Conservation (phyloP, 495 filamentous ascomycete genomes). For the Symbiotaphrina buchneri region DNA sequence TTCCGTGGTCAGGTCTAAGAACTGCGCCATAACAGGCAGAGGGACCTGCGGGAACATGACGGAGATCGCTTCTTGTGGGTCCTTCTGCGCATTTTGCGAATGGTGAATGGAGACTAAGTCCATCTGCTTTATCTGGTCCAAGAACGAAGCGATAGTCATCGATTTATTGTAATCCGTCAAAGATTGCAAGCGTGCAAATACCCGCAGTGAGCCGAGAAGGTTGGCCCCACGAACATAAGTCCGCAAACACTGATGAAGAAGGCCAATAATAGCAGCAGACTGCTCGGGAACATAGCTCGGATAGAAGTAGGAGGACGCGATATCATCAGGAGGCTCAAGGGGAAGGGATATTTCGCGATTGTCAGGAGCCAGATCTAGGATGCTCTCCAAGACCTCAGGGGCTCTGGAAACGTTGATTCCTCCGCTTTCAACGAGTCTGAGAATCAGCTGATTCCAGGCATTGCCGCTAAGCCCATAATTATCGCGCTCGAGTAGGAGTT, state of each 20-base stretch:
- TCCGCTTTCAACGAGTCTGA: constrained; percentile 27
- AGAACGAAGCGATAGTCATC: background rate
- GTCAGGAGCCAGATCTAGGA: constrained; percentile 13
- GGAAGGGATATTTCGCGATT: background rate
- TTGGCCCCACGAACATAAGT: background rate
- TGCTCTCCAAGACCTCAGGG: constrained; percentile 16
- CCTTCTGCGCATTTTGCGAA: background rate
- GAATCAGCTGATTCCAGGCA: constrained; percentile 22
- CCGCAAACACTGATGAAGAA: background rate
- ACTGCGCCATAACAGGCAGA: constrained; percentile 18
- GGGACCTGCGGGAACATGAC: constrained; percentile 18
- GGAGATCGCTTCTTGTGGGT: background rate
- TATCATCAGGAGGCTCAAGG: background rate
- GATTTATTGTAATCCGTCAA: background rate
- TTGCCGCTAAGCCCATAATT: constrained; percentile 12
- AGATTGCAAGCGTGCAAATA: background rate
- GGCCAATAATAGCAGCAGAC: background rate
- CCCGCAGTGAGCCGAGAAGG: background rate
- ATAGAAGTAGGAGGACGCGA: background rate
- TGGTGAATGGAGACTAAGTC: background rate
- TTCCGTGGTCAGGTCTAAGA: constrained; percentile 29
- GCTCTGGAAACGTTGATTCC: constrained; percentile 16
- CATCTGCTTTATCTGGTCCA: background rate
- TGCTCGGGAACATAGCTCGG: background rate
- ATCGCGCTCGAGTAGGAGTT: constrained; percentile 13